These are phyloP conservation scores for Globisporangium cederbergense DNA, from an alignment of 352 stramenopile species.

Conservation along the genomic window DNA sequence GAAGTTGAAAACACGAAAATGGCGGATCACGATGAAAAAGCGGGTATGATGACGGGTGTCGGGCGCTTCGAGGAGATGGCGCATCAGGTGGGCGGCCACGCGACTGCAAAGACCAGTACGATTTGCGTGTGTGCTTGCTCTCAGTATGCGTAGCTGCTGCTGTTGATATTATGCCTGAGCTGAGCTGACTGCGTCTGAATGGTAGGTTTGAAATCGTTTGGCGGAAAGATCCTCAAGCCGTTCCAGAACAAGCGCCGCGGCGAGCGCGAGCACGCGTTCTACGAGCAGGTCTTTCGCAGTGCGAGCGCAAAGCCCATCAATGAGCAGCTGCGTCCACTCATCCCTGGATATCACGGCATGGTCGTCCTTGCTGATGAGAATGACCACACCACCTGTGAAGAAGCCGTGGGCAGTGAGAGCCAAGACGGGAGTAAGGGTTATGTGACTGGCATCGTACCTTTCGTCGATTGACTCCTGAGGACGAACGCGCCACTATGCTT, in stretches of 20 bases:
- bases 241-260: constrained; percentile 82
- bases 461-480: neutral
- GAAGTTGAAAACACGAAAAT: constrained; percentile 5
- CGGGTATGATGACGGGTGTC: neutral
- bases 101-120: constrained; percentile 62
- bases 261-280: constrained; percentile 75
- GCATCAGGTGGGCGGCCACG: constrained; percentile 80
- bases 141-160: neutral
- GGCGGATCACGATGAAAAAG: constrained; percentile 4
- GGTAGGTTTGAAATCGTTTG: constrained; percentile 56
- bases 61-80: constrained; percentile 44
- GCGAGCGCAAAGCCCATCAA: constrained; percentile 23
- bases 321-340: constrained; percentile 31
- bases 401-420: constrained; percentile 4
- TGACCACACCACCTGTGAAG: neutral
- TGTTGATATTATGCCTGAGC: neutral
- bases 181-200: neutral
- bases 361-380: constrained; percentile 22
- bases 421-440: constrained; percentile 4
- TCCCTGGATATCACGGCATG: constrained; percentile 68
- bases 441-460: neutral
- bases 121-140: neutral
- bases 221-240: constrained; percentile 78
- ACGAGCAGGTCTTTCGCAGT: constrained; percentile 51
- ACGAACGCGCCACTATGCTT: neutral